Percentiles rank a stretch among this genome's conserved stretches.
These are phyloP conservation scores for Yamadazyma sp. DNA, from an alignment of 1,139 yeast genomes.

Conservation along the genomic window DNA sequence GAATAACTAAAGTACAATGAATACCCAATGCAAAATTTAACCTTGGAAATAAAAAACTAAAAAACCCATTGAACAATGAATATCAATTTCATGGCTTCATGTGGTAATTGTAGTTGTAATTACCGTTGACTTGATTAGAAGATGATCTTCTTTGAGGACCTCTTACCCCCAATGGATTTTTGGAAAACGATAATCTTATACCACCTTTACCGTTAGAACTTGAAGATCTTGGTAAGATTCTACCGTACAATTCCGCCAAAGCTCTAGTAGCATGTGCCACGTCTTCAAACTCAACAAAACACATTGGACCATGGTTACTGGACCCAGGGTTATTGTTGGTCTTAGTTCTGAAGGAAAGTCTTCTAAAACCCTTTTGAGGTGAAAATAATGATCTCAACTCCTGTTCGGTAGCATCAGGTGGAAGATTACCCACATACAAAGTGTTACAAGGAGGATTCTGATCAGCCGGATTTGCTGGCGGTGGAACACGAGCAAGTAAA, in stretches of 20 bases:
- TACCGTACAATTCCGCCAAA: slow-evolving; percentile 87
- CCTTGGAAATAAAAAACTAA: no score
- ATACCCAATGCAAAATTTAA: slow-evolving; percentile 8
- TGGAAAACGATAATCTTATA: slow-evolving; percentile 86
- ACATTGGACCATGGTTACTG: slow-evolving; percentile 92
- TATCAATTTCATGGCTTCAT: slow-evolving; percentile 8
- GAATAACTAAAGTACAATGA: slow-evolving; percentile 11
- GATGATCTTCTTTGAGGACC: slow-evolving; percentile 57
- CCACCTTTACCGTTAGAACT: slow-evolving; percentile 87
- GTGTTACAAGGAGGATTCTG: slow-evolving; percentile 99
- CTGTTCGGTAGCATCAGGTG: slow-evolving; percentile 95
- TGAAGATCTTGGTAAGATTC: slow-evolving; percentile 69
- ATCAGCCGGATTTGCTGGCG: slow-evolving; percentile 98
- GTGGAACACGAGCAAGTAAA: slow-evolving; percentile 76
- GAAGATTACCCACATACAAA: slow-evolving; percentile 91
- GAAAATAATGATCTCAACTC: slow-evolving; percentile 86
- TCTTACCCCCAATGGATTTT: slow-evolving; percentile 95
- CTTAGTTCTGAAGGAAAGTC: slow-evolving; percentile 85
- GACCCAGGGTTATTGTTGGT: slow-evolving; percentile 34
- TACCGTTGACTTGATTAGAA: slow-evolving; percentile 30
- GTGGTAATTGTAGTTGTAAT: slow-evolving; percentile 14
- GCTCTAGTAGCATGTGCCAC: slow-evolving; percentile 93
- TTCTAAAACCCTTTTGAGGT: slow-evolving; percentile 87
- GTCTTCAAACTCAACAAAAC: slow-evolving; percentile 97
- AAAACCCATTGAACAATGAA: no score